These are phyloP conservation scores for Cytospora paraplurivora DNA, from an alignment of 2,329 filamentous ascomycete species.

Conservation along the genomic window DNA sequence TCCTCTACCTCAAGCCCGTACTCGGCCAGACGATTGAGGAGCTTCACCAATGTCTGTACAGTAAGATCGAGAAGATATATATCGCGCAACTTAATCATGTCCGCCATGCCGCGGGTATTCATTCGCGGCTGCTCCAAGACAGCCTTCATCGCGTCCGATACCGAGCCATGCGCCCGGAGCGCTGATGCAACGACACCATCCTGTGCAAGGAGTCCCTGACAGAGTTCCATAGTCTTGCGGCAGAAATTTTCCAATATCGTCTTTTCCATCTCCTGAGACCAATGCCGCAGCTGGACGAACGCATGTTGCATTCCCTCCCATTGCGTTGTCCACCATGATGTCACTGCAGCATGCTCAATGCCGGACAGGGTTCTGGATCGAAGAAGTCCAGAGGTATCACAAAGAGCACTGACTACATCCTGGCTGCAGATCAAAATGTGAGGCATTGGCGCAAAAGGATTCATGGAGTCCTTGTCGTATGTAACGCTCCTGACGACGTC, in stretches of 20 bases:
- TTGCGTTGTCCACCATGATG: slow-evolving; percentile 79
- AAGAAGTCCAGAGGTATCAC: slow-evolving; percentile 59
- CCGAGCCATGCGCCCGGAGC: slow-evolving; percentile 43
- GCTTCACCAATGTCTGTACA: slow-evolving; percentile 79
- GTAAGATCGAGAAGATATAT: slow-evolving; percentile 81
- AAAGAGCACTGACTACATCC: slow-evolving; percentile 59
- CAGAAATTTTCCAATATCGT: slow-evolving; percentile 87
- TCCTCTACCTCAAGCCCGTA: slow-evolving; percentile 71
- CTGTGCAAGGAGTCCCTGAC: slow-evolving; percentile 80
- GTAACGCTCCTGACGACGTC: slow-evolving; percentile 48
- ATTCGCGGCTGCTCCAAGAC: slow-evolving; percentile 66
- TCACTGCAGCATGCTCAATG: slow-evolving; percentile 66
- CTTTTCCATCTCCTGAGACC: slow-evolving; percentile 78
- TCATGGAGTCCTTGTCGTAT: slow-evolving; percentile 40
- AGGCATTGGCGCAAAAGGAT: slow-evolving; percentile 59
- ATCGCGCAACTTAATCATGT: slow-evolving; percentile 89
- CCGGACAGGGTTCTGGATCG: slow-evolving; percentile 57
- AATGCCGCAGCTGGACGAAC: slow-evolving; percentile 79
- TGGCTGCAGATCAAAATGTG: slow-evolving; percentile 59
- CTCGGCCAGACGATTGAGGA: slow-evolving; percentile 78
- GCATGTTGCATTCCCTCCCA: slow-evolving; percentile 82
- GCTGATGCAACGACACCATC: slow-evolving; percentile 81
- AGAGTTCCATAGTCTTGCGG: slow-evolving; percentile 92
- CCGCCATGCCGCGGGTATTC: slow-evolving; percentile 70
- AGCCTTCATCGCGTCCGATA: slow-evolving; percentile 45